phyloP scores from a whole-genome alignment of 1,284 basidiomycete species.

The Lignosus rhinocerotis region DNA sequence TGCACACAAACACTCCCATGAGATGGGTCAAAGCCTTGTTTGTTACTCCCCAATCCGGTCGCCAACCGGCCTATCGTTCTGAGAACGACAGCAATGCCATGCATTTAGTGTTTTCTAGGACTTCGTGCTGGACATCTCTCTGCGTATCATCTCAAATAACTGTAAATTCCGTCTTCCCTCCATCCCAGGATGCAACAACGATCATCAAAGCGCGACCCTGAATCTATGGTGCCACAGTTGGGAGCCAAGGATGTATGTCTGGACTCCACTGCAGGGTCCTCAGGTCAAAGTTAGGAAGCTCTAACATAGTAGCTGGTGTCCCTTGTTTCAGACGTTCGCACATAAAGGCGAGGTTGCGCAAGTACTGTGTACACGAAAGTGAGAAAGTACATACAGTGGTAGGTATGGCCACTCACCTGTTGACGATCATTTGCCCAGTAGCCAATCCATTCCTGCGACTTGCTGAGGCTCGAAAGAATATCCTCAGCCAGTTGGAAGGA shows the following conservation, averaged over 20 bases:
- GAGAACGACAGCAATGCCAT: no score
- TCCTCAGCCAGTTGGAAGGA: conserved; percentile 20
- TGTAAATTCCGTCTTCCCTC: neutral
- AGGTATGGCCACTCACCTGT: conserved; percentile 9
- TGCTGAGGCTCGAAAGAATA: conserved; percentile 12
- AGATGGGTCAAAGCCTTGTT: no score
- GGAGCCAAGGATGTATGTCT: conserved; percentile 47
- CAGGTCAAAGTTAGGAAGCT: conserved; percentile 32
- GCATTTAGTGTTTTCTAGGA: no score
- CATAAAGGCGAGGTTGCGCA: conserved; percentile 14
- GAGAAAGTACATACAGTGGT: neutral
- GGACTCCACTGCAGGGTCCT: conserved; percentile 42
- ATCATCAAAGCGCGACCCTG: neutral
- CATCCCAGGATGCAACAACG: no score
- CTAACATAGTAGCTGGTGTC: conserved; percentile 1
- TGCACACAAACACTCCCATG: no score
- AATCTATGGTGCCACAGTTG: conserved; percentile 13
- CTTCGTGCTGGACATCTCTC: no score
- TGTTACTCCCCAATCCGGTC: no score
- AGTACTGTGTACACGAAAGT: conserved; percentile 9
- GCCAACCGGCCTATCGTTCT: no score
- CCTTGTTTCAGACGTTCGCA: conserved; percentile 7
- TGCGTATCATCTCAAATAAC: neutral
- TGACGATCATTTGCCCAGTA: conserved; percentile 22
- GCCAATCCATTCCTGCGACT: conserved; percentile 13